A percentile compares a stretch with the other conserved stretches of the same genome.
These are phyloP conservation scores for Trichoderma simmonsii DNA, from an alignment of 2,329 filamentous ascomycete genomes.

Conservation along the genomic window DNA sequence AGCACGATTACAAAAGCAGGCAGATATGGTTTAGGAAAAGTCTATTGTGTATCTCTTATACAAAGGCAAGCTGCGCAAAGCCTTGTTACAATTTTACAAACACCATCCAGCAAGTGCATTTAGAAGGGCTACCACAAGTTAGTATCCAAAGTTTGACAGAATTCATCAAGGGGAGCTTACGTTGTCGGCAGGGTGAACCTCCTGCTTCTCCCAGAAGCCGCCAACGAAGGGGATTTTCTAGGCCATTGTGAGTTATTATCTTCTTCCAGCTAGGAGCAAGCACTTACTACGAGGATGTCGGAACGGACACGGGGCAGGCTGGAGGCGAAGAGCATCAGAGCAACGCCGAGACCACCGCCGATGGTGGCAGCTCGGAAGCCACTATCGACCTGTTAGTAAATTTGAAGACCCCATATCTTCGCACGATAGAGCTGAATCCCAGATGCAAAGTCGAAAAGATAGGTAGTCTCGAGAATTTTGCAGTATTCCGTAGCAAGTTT, in stretches of 20 bases:
- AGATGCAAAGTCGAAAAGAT: not conserved
- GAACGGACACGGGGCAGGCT: slow-evolving; percentile 59
- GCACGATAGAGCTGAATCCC: slow-evolving; percentile 21
- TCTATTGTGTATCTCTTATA: slow-evolving; percentile 41
- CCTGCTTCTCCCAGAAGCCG: slow-evolving; percentile 49
- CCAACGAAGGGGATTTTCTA: slow-evolving; percentile 57
- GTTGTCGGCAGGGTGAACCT: slow-evolving; percentile 60
- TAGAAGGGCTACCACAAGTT: slow-evolving; percentile 40
- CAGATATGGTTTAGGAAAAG: slow-evolving; percentile 20
- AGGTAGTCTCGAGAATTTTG: too few species aligned
- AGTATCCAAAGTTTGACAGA: slow-evolving; percentile 17
- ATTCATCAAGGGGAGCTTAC: slow-evolving; percentile 40
- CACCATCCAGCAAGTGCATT: slow-evolving; percentile 22
- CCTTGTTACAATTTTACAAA: slow-evolving; percentile 29
- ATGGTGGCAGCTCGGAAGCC: slow-evolving; percentile 52
- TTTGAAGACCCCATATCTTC: not conserved
- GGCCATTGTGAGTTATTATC: not conserved
- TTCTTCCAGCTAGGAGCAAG: not conserved
- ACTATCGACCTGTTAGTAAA: slow-evolving; percentile 34
- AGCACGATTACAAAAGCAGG: not conserved
- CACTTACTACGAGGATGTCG: slow-evolving; percentile 57
- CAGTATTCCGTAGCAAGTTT: not conserved
- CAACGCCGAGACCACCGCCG: slow-evolving; percentile 56
- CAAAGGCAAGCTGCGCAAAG: slow-evolving; percentile 31
- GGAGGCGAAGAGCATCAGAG: slow-evolving; percentile 58